Conservation (phyloP, 2,329 filamentous ascomycete species). For the Pseudogymnoascus sp. region DNA sequence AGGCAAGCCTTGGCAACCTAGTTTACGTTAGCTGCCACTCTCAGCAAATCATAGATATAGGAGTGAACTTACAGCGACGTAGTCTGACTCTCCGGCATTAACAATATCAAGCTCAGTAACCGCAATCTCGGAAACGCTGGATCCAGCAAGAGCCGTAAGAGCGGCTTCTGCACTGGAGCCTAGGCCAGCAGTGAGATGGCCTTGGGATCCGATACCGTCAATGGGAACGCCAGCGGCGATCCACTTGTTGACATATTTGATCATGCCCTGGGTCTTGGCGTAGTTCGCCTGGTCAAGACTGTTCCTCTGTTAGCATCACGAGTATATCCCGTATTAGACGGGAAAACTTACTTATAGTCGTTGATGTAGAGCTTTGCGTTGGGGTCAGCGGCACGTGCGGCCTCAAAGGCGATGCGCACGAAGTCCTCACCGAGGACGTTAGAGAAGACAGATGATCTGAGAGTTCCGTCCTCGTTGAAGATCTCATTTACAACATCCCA, state of each 20-base stretch:
- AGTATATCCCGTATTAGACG: slow-evolving; percentile 41
- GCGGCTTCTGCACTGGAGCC: slow-evolving; percentile 37
- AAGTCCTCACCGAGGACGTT: slow-evolving; percentile 62
- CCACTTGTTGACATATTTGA: slow-evolving; percentile 55
- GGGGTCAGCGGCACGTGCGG: slow-evolving; percentile 59
- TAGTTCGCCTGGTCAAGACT: slow-evolving; percentile 34
- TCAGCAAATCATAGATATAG: background rate
- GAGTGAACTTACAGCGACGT: slow-evolving; percentile 16
- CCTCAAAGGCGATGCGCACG: slow-evolving; percentile 60
- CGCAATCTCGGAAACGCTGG: slow-evolving; percentile 43
- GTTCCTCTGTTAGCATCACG: background rate
- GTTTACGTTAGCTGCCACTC: background rate
- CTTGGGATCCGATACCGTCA: slow-evolving; percentile 52
- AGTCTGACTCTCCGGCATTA: slow-evolving; percentile 34
- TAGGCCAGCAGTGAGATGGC: slow-evolving; percentile 47
- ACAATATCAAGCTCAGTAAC: slow-evolving; percentile 63
- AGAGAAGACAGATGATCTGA: slow-evolving; percentile 56
- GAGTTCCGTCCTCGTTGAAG: slow-evolving; percentile 38
- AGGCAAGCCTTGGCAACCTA: slow-evolving; percentile 26
- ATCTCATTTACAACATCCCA: slow-evolving; percentile 62
- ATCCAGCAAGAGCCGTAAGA: slow-evolving; percentile 33
- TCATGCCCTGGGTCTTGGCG: slow-evolving; percentile 50
- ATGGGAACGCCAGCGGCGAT: slow-evolving; percentile 53
- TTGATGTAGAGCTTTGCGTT: slow-evolving; percentile 67
- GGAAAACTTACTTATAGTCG: slow-evolving; percentile 46